phyloP scores from a whole-genome alignment of 2,329 filamentous ascomycete genomes.

The Apiospora hydei region DNA sequence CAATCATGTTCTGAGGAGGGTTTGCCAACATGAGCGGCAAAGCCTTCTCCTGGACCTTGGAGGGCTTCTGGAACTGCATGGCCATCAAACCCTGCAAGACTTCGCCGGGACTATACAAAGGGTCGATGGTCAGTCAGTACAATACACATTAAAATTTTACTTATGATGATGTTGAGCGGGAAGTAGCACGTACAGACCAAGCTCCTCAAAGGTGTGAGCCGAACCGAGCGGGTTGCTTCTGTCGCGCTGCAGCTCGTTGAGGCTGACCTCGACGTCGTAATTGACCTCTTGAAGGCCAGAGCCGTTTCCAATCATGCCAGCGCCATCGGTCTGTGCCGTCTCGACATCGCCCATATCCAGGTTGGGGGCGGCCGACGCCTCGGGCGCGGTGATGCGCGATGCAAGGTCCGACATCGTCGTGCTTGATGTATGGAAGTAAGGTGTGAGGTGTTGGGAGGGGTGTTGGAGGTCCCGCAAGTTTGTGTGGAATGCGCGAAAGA shows the following conservation, averaged over 20 bases:
- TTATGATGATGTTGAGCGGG: background rate
- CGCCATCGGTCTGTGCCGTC: constrained; percentile 46
- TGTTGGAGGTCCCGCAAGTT: background rate
- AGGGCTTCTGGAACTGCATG: constrained; percentile 92
- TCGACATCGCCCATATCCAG: constrained; percentile 34
- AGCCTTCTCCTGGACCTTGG: constrained; percentile 96
- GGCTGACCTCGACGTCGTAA: constrained; percentile 90
- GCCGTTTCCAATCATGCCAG: constrained; percentile 49
- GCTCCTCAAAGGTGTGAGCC: constrained; percentile 81
- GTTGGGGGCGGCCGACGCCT: constrained; percentile 33
- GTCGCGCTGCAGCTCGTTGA: constrained; percentile 88
- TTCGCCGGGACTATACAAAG: constrained; percentile 32
- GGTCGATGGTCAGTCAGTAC: background rate
- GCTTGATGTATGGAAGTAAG: background rate
- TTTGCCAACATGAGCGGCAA: constrained; percentile 86
- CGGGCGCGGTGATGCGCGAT: constrained; percentile 58
- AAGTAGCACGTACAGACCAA: constrained; percentile 73
- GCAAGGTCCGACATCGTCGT: constrained; percentile 57
- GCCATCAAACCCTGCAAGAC: constrained; percentile 78
- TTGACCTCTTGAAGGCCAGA: constrained; percentile 73
- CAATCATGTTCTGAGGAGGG: constrained; percentile 93
- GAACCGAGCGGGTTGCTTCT: constrained; percentile 89
- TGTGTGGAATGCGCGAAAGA: background rate
- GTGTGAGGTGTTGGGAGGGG: background rate
- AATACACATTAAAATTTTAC: background rate